A percentile compares a stretch with the other conserved stretches of the same genome.
Evolutionary conservation across 768 basidiomycete genomes (phyloP).

Genomic region (Auriculariales sp.): DNA sequence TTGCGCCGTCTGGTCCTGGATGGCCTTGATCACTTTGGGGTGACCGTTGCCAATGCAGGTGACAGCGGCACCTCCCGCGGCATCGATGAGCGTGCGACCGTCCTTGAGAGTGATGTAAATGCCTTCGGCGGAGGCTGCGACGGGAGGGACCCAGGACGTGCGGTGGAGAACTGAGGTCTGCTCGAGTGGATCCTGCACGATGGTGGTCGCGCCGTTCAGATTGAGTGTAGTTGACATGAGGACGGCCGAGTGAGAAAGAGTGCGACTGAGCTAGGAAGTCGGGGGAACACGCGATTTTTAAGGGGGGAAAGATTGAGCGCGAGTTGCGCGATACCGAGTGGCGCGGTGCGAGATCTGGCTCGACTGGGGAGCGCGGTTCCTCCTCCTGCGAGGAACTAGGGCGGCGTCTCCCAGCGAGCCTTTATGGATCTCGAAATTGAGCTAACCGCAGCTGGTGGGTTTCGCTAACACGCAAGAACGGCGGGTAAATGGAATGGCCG

Average conservation of each 20-base stretch:
- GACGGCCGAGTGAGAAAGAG: background rate
- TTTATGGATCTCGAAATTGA: too few species aligned
- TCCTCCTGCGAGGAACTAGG: too few species aligned
- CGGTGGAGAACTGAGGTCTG: constrained; percentile 41
- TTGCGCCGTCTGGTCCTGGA: constrained; percentile 53
- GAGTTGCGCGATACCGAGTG: too few species aligned
- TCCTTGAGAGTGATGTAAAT: constrained; percentile 58
- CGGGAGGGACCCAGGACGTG: constrained; percentile 59
- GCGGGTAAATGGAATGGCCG: too few species aligned
- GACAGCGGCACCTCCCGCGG: constrained; percentile 77
- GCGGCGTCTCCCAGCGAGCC: too few species aligned
- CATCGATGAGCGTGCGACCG: constrained; percentile 59
- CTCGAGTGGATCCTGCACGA: background rate
- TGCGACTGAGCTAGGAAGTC: too few species aligned
- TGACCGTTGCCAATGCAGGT: constrained; percentile 62
- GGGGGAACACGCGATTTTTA: too few species aligned
- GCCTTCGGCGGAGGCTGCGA: constrained; percentile 50
- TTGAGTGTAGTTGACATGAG: background rate
- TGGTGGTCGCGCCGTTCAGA: background rate
- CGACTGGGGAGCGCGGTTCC: too few species aligned
- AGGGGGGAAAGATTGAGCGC: too few species aligned
- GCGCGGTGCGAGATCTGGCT: too few species aligned
- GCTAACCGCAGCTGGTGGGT: too few species aligned
- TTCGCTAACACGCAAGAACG: too few species aligned
- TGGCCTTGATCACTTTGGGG: constrained; percentile 52